Evolutionary conservation across 345 rosid genomes (phyloP), one percentile per base, ranked within the genome.

Genomic region (Eucalyptus regnans): DNA sequence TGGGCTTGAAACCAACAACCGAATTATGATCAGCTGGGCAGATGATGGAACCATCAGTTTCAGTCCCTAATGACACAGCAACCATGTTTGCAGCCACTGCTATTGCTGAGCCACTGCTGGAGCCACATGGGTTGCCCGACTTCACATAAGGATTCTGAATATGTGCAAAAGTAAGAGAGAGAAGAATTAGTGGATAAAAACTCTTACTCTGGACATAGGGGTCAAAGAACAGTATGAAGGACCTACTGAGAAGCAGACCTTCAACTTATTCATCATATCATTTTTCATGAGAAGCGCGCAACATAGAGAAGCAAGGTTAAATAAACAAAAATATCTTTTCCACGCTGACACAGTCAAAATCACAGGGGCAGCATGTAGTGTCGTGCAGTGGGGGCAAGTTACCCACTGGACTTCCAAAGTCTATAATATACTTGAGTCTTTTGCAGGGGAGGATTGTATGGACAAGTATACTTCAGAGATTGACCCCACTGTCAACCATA

Each of bases 41-140:
- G 9, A 97, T 89, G 81, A 96, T 94, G 68, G 98, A 97, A 68
- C 96, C 97, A 92, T 93, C 91, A 6, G 98, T 96, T 89, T 96
- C 99, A 14, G 97, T 94, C 31, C 98, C 98, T 3, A 95, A 33
- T 29, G 98, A 90, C 87, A 95, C 95, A 1, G 96, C 90, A 31
- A 64, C 98, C 87, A 86, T 13, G 87, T 87, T 87, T 50, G 87
- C 86, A 6, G 86, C 88, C 68, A 90, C 86, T 43, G 89, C 83
- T 87, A 88, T 91, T 13, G 90, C 88, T 37, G 86, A 66, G 68
- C 91, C 90, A 76, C 86, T 90, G 91, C 91, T 88, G 56, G 86
- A 86, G 66, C 90, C 89, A 64, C 90, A 92, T 64, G 90, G 90
- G 79, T 66, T 68, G 1, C 89, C 90, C 2, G 89, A 86, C 14